Base-by-base conservation (phyloP, 2,329 filamentous ascomycete genomes). In the Phoma sp. region DNA sequence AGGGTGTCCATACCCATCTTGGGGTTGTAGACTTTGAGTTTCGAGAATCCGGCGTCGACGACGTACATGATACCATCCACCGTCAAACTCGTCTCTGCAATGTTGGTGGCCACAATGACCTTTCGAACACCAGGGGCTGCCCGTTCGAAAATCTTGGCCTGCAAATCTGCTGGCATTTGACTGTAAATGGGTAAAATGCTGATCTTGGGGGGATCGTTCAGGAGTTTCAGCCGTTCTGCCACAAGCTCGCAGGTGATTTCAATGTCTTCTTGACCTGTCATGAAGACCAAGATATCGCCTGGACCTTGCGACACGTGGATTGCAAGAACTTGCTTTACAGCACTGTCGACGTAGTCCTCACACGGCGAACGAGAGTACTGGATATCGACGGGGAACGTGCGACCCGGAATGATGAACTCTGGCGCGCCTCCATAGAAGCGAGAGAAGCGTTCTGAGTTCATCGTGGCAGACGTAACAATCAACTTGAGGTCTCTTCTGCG, bases 11-110 rank as follows among this genome's bases (percentile, higher is more conserved):
- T 99, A 52, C 95, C 95, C 92, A 99, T 98, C 47, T 93, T 90
- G 5, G 95, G 93, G 68, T 99, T 99, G 77, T 98, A 99, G 4
- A 99, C 95, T 74, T 99, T 99, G 71, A 98, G 85, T 74, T 99
- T 99, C 2, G 92, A 96, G 75, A 93, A 99, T 0, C 95, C 95
- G 1, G 91, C 87, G 73, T 99, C 95, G 4, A 99, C 95, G 18
- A 99, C 95, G 68, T 96, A 99, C 89, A 98, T 98, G 76, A 99
- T 99, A 62, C 95, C 95, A 71, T 99, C 95, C 5, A 99, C 95
- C 0, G 95, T 99, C 78, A 99, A 81, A 81, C 92, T 96, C 0
- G 95, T 99, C 76, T 99, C 95, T 2, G 95, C 95, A 75, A 99
- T 99, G 68, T 99, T 99, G 26, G 95, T 99, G 1, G 96, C 95